Evolutionary conservation across 164 flowering plant genomes (phyloP), one percentile per base, ranked within the genome.

Genomic region (Macadamia integrifolia): DNA sequence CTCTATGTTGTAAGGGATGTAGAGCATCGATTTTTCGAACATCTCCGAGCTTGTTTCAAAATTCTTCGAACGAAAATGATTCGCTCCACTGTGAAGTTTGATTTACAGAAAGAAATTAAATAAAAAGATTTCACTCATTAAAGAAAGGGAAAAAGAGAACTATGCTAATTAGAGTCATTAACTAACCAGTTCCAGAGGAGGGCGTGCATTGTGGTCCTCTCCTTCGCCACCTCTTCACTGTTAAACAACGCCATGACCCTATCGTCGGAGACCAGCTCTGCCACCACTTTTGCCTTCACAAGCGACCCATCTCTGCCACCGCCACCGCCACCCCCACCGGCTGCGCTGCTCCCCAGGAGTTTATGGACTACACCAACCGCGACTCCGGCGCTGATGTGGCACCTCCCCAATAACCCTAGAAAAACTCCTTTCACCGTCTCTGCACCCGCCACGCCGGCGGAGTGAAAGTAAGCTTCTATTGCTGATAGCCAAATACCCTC

Each of bases 1-100:
- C 72, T 91, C 98, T 13, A 79, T 66, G 56, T 84, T 80, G 76
- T 75, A 61, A 43, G 90, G 92, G 23, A 90, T 81, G 78, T 90
- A 95, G 57, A 95, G 92, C 98, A 95, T 80, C 14, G 98, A 81
- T 67, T 88, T 92, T 67, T 92, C 98, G 70, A 90, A 92, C 84
- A 95, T 76, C 71, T 85, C 96, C 40, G 93, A 93, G 71, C 94
- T 85, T 32, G 77, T 81, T 76, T 76, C 78, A 67, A 86, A 91
- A 62, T 89, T 89, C 74, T 92, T 95, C 35, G 72, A 78, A 60
- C 80, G 79, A 69, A 95, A 95, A 78, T 83, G 80, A 73, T 84
- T 88, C 30, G 99, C 88, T 63, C 87, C 99, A 62, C 99, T 95
- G 84, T 64, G 67, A 75, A 55, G 15, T 17, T 31, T 29, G 23